Evolutionary conservation across 306 rosid species (phyloP).

Genomic region (Lathyrus oleraceus): DNA sequence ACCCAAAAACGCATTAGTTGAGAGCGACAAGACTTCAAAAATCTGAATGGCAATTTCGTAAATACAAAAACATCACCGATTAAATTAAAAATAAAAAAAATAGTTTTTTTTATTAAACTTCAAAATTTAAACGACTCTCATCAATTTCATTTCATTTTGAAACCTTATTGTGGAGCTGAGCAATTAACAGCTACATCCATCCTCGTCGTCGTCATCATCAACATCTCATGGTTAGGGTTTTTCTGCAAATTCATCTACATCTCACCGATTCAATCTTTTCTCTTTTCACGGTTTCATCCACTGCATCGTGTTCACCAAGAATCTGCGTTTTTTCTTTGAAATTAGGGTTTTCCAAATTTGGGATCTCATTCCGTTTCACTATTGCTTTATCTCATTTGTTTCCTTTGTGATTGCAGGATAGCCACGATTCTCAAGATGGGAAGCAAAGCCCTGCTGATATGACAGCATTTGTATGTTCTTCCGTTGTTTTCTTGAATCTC

Average conservation of each 20-base stretch:
- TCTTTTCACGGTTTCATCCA: not conserved
- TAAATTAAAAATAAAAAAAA: not conserved
- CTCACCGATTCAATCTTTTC: not conserved
- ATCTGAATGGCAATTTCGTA: not conserved
- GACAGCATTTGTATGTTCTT: constrained; percentile 84
- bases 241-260: not conserved
- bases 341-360: constrained; percentile 23
- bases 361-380: not conserved
- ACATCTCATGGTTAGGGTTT: constrained; percentile 9
- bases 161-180: not conserved
- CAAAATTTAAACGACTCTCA: constrained; percentile 13
- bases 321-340: not conserved
- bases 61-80: not conserved
- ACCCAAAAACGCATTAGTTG: not conserved
- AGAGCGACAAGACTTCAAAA: no score
- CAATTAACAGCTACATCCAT: not conserved
- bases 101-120: not conserved
- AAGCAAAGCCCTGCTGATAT: constrained; percentile 94
- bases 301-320: not conserved
- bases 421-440: constrained; percentile 70
- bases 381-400: constrained; percentile 11
- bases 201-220: not conserved
- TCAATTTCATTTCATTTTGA: constrained; percentile 8
- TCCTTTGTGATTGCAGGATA: constrained; percentile 57
- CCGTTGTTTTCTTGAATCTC: constrained; percentile 10